Percentiles rank a stretch among this genome's conserved stretches.
Evolutionary conservation across 495 filamentous ascomycete genomes (phyloP).

Genomic region (Tuber borchii): DNA sequence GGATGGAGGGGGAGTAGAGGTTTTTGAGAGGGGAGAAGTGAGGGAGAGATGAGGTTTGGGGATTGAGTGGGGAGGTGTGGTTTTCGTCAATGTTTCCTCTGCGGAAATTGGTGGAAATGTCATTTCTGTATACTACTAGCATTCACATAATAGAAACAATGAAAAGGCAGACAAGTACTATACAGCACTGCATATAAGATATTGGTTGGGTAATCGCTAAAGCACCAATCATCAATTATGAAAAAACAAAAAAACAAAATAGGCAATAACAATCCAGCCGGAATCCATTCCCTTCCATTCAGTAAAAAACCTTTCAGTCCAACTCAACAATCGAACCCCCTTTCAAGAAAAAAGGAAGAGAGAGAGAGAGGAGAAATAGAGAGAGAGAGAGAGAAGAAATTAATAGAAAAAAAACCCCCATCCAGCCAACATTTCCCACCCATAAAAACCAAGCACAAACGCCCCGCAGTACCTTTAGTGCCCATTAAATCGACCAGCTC

Average conservation of each 20-base stretch:
- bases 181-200: not conserved
- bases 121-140: not conserved
- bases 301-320: not conserved
- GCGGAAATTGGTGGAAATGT: not conserved
- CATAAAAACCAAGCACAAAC: conserved; percentile 2
- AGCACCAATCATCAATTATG: not conserved
- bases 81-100: not conserved
- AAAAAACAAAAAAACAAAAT: not conserved
- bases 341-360: conserved; percentile 5
- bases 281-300: not conserved
- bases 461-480: not conserved
- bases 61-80: too few species aligned
- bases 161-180: not conserved
- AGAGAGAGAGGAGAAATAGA: not conserved
- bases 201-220: not conserved
- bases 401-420: conserved; percentile 3
- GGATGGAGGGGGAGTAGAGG: conserved; percentile 62
- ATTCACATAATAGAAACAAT: not conserved
- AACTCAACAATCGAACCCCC: not conserved
- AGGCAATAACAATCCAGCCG: conserved; percentile 6
- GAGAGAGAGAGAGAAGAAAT: not conserved
- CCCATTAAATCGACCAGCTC: conserved; percentile 9
- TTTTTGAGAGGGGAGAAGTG: conserved; percentile 66
- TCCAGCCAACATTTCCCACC: not conserved
- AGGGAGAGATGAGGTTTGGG: conserved; percentile 5